These are phyloP conservation scores for Aspergillus nidulans DNA, from an alignment of 495 filamentous ascomycete genomes.

Conservation along the genomic window DNA sequence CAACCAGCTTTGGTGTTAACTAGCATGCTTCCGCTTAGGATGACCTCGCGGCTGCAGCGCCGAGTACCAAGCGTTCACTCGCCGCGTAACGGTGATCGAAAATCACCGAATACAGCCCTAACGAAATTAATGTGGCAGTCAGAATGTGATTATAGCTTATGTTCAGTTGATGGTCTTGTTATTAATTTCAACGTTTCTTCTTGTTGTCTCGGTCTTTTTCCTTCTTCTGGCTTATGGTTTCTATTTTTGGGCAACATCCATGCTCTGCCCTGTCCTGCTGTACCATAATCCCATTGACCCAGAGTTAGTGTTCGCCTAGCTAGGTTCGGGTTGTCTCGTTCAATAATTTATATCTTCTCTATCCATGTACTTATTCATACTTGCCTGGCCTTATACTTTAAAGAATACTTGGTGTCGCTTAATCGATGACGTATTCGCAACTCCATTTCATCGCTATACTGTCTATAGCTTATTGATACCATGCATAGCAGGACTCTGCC, in stretches of 20 bases:
- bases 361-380: too few relatives aligned
- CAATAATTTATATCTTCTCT: neutral
- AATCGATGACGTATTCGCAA: neutral
- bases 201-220: neutral
- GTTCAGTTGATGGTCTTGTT: neutral
- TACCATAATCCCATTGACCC: neutral
- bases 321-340: neutral
- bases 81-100: neutral
- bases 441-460: neutral
- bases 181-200: neutral
- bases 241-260: neutral
- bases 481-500: neutral
- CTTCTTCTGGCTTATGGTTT: neutral
- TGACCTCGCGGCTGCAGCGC: neutral
- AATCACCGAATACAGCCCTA: neutral
- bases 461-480: neutral
- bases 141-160: neutral
- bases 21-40: neutral
- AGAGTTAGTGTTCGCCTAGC: neutral
- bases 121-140: neutral
- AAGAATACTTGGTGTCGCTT: neutral
- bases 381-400: too few relatives aligned
- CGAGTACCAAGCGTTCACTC: neutral
- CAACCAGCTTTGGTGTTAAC: neutral
- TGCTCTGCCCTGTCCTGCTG: neutral